A percentile compares a stretch with the other conserved stretches of the same genome.
Evolutionary conservation across 768 basidiomycete genomes (phyloP).

Genomic region (Phallus indusiatus): DNA sequence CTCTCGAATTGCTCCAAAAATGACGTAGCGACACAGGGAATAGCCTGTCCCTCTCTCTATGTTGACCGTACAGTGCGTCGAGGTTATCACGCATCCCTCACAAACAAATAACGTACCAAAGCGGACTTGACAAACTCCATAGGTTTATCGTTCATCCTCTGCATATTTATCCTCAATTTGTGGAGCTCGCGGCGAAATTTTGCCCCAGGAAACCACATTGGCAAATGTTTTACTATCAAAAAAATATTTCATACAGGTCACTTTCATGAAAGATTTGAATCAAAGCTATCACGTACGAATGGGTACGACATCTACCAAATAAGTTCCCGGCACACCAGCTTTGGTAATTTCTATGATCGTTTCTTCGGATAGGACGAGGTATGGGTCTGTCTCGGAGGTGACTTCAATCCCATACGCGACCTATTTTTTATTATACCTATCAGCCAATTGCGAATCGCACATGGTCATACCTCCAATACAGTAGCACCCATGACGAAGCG

Average conservation of each 20-base stretch:
- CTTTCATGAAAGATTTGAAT: neutral
- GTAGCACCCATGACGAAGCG: neutral
- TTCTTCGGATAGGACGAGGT: constrained; percentile 10
- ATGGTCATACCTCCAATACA: neutral
- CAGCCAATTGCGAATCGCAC: neutral
- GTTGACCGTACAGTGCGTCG: neutral
- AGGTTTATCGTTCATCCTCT: neutral
- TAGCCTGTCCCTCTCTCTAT: neutral
- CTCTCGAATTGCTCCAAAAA: neutral
- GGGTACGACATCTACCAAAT: constrained; percentile 9
- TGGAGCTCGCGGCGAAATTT: neutral
- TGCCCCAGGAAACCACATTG: constrained; percentile 15
- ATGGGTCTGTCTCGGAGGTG: constrained; percentile 9
- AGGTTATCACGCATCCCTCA: neutral
- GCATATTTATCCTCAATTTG: neutral
- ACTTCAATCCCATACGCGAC: constrained; percentile 13
- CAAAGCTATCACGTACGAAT: constrained; percentile 1
- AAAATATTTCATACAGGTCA: neutral
- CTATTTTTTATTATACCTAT: constrained; percentile 8
- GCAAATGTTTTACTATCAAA: constrained; percentile 14
- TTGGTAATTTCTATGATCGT: neutral
- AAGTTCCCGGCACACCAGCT: constrained; percentile 6
- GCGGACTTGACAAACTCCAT: neutral
- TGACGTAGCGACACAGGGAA: neutral
- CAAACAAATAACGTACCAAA: neutral